These are phyloP conservation scores for Trichoderma gracile DNA, from an alignment of 2,329 filamentous ascomycete species.

Conservation along the genomic window DNA sequence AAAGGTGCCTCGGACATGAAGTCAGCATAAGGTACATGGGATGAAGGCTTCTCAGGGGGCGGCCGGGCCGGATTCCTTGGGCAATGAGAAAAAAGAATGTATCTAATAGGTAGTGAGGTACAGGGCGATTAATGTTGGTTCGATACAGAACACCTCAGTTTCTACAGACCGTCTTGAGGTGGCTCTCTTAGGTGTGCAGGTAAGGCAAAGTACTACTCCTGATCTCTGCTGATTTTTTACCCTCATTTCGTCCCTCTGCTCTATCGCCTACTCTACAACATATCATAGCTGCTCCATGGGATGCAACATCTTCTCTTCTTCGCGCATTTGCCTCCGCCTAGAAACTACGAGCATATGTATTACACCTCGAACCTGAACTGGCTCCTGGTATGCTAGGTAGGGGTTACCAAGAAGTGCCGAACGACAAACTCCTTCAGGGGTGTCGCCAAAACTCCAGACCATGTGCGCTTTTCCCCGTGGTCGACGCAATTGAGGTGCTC, in stretches of 20 bases:
- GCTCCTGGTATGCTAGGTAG: not conserved
- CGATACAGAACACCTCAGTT: no score
- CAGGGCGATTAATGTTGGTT: no score
- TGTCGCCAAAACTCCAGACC: not conserved
- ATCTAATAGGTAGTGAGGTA: not conserved
- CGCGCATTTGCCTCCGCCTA: conserved; percentile 15
- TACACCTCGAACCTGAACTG: not conserved
- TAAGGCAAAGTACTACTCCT: no score
- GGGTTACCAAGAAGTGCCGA: conserved; percentile 14
- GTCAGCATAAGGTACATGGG: no score
- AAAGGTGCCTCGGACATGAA: no score
- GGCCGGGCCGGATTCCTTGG: not conserved
- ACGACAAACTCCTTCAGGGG: conserved; percentile 1
- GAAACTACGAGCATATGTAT: not conserved
- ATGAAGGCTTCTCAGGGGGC: not conserved
- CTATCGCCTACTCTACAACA: no score
- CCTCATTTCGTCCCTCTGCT: no score
- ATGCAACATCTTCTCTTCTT: conserved; percentile 3
- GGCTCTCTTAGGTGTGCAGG: no score
- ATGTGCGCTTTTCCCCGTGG: not conserved
- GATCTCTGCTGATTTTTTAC: no score
- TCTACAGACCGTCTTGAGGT: no score
- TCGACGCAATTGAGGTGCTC: not conserved
- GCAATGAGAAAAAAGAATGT: no score
- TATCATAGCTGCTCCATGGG: no score